Evolutionary conservation across 345 rosid species (phyloP), one percentile per base, ranked within the genome.

Genomic region (Capsella bursapastoris): DNA sequence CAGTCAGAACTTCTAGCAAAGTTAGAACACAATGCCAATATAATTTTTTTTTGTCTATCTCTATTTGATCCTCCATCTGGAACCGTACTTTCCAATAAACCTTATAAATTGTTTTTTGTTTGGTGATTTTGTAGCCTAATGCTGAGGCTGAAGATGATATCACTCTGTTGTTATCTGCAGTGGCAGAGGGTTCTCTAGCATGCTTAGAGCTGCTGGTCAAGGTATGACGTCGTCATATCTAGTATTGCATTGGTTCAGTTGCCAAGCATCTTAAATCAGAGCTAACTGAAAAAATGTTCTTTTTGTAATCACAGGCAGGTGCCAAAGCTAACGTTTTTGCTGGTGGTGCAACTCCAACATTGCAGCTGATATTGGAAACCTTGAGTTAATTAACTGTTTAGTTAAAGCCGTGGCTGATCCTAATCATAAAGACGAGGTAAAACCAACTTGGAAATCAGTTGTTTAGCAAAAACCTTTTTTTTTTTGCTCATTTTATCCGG

Each of bases 311-410:
- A 79, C 83, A 94, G 96, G 93, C 87, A 4, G 96, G 93, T 77
- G 97, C 92, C 55, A 82, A 86, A 50, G 97, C 86, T 52, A 90
- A 94, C 61, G 73, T 88, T 67, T 69, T 64, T 72, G 90, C 96
- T 78, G 95, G 96, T 77, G 97, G 97, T 69, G 92, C 96, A 64
- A 91, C 96, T 47, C 95, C 97, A 8, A 94, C 68, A 85, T 90
- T 77, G 96, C 98, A 5, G 96, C 96, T 55, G 95, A 94, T 78
- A 76, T 56, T 60, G 98, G 96, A 66, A 85, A 59, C 80, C 59
- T 75, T 9, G 93, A 89, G 63, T 79, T 94, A 60, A 76, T 94
- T 55, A 84, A 87, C 62, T 84, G 84, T 81, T 87, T 94, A 56
- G 71, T 94, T 55, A 74, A 94, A 78, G 95, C 90, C 57, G 91